Percentiles rank a stretch among this genome's conserved stretches.
Conservation (phyloP, 306 rosid species). For the Prinsepia uniflora region DNA sequence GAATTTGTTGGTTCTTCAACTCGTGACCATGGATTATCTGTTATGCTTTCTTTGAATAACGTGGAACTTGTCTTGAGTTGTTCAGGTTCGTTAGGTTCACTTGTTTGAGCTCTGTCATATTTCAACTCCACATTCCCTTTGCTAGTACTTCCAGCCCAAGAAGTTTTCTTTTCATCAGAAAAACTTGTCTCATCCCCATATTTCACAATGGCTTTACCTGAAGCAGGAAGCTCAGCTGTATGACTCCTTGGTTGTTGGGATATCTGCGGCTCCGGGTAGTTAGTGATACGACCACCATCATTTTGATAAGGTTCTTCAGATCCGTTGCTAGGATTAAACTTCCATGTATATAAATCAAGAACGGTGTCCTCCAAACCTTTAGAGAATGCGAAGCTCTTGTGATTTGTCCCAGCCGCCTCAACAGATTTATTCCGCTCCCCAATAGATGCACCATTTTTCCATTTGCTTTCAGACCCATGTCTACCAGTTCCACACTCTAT, state of each 20-base stretch:
- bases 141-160: conserved; percentile 63
- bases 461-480: conserved; percentile 58
- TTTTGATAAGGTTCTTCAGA: conserved; percentile 40
- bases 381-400: conserved; percentile 54
- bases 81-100: conserved; percentile 53
- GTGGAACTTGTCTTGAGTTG: conserved; percentile 41
- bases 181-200: conserved; percentile 40
- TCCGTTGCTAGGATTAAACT: conserved; percentile 60
- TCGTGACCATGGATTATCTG: conserved; percentile 67
- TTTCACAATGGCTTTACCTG: conserved; percentile 38
- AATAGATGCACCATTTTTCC: conserved; percentile 49
- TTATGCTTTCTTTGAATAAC: conserved; percentile 50
- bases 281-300: conserved; percentile 36
- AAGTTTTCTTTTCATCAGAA: conserved; percentile 47
- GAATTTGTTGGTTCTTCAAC: conserved; percentile 47
- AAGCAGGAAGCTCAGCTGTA: conserved; percentile 37
- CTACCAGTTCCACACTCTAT: conserved; percentile 79
- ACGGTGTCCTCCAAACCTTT: conserved; percentile 61
- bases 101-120: conserved; percentile 36
- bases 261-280: conserved; percentile 35
- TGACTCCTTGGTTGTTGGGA: conserved; percentile 44
- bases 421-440: conserved; percentile 56
- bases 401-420: conserved; percentile 59
- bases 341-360: conserved; percentile 74
- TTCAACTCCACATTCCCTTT: conserved; percentile 44